phyloP scores from a whole-genome alignment of 1,284 basidiomycete species.

The Agaricales sp. region DNA sequence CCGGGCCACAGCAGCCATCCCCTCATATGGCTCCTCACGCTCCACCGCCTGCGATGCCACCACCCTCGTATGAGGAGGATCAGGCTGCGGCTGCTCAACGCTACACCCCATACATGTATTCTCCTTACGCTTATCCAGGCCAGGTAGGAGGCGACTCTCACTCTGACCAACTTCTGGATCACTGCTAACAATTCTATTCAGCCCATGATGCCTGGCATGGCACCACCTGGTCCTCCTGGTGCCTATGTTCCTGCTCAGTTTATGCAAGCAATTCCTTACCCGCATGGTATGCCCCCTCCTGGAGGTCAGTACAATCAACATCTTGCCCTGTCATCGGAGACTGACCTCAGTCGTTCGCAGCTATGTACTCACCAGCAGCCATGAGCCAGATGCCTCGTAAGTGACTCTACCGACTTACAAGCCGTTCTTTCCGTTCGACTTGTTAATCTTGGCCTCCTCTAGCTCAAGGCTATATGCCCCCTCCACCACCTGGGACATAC shows the following conservation, averaged over 20 bases:
- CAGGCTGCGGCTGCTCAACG: conserved; percentile 47
- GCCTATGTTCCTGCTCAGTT: conserved; percentile 67
- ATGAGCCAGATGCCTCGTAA: conserved; percentile 80
- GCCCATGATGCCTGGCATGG: conserved; percentile 77
- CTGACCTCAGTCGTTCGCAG: conserved; percentile 22
- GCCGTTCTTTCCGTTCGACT: neutral
- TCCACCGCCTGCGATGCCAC: conserved; percentile 50
- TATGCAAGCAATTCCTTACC: conserved; percentile 77
- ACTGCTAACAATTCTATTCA: too few species aligned
- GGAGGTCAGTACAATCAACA: conserved; percentile 35
- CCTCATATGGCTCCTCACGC: conserved; percentile 56
- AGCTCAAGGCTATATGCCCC: conserved; percentile 64
- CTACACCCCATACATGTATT: conserved; percentile 63
- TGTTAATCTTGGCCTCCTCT: neutral
- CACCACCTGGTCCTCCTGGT: conserved; percentile 61
- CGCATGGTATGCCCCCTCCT: conserved; percentile 60
- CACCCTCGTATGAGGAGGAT: conserved; percentile 68
- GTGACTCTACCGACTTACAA: conserved; percentile 20
- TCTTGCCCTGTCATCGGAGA: neutral
- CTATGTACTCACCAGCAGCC: conserved; percentile 68
- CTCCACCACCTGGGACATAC: conserved; percentile 55
- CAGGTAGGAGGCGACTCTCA: conserved; percentile 43
- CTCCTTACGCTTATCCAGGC: conserved; percentile 63
- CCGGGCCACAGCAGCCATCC: conserved; percentile 48
- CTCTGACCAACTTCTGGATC: neutral